These are phyloP conservation scores for Glonium stellatum DNA, from an alignment of 495 filamentous ascomycete species.

Conservation along the genomic window DNA sequence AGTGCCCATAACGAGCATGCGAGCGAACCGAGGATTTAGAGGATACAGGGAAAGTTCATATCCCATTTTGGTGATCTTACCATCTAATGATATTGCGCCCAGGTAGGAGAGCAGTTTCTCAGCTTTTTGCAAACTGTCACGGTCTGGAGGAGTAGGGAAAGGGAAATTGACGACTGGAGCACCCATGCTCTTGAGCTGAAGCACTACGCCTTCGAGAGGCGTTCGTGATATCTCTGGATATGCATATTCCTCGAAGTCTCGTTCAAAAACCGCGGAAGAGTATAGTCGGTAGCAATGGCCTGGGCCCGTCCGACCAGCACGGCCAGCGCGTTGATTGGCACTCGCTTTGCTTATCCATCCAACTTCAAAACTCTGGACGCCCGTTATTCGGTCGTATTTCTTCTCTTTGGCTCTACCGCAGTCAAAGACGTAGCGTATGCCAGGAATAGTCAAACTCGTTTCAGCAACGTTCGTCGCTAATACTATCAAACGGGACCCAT, in stretches of 20 bases:
- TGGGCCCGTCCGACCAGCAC: conserved; percentile 90
- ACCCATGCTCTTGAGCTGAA: conserved; percentile 94
- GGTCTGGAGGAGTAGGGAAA: conserved; percentile 90
- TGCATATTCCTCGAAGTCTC: conserved; percentile 78
- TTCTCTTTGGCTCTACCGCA: conserved; percentile 87
- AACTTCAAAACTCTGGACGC: conserved; percentile 91
- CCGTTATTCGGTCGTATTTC: conserved; percentile 72
- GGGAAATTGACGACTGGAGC: conserved; percentile 90
- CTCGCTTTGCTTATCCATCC: conserved; percentile 98
- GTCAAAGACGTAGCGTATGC: conserved; percentile 94
- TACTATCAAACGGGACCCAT: conserved; percentile 78
- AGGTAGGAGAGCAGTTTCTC: conserved; percentile 68
- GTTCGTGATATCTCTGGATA: conserved; percentile 86
- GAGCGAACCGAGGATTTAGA: conserved; percentile 79
- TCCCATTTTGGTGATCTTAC: conserved; percentile 72
- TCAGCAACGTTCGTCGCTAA: conserved; percentile 96
- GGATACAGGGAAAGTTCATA: conserved; percentile 80
- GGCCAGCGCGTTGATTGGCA: conserved; percentile 84
- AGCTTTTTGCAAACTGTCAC: conserved; percentile 69
- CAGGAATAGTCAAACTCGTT: conserved; percentile 93
- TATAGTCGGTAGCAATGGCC: conserved; percentile 94
- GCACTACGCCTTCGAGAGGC: conserved; percentile 84
- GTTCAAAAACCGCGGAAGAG: conserved; percentile 88
- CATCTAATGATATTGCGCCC: conserved; percentile 48
- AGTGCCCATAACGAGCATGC: conserved; percentile 83